Base-by-base conservation (phyloP, 345 rosid genomes). In the Eutrema japonicum region DNA sequence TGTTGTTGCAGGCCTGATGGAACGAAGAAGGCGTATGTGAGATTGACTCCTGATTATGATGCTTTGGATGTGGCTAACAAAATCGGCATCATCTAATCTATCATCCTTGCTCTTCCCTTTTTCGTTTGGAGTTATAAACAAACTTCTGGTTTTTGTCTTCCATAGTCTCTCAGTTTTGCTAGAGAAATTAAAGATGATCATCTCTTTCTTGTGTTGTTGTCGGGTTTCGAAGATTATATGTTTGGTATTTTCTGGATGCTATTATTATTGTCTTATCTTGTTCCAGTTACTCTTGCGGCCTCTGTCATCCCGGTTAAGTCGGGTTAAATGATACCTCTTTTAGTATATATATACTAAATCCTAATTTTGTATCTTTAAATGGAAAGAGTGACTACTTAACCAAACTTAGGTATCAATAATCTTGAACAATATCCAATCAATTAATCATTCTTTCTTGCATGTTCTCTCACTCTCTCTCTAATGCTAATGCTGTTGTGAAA, bases 1-100 rank as follows among this genome's bases (percentile, higher is more conserved):
- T 10, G 7, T 52, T 77, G 41, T 58, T 57, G 13, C 87, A 88
- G 96, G 92, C 98, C 97, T 5, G 96, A 94, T 80, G 97, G 96
- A 10, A 91, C 96, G 0, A 94, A 94, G 89, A 92, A 89, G 82
- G 97, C 98, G 2, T 89, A 86, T 38, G 96, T 94, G 11, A 86
- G 98, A 83, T 78, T 94, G 88, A 88, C 95, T 5, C 96, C 97
- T 4, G 98, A 94, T 66, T 84, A 78, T 8, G 97, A 91, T 76
- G 98, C 97, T 18, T 83, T 94, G 88, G 98, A 89, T 50, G 96
- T 91, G n/a, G 98, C 96, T 18, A 94, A 92, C 89, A 94, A 94
- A 78, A 94, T 94, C 46, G 98, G 98, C 5, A 89, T 94, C 66
- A 92, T 92, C 62, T 94, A 84, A 85, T 80, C 5, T 10, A 42